Conservation (phyloP, 1,284 basidiomycete species). For the Tranzscheliella williamsii region DNA sequence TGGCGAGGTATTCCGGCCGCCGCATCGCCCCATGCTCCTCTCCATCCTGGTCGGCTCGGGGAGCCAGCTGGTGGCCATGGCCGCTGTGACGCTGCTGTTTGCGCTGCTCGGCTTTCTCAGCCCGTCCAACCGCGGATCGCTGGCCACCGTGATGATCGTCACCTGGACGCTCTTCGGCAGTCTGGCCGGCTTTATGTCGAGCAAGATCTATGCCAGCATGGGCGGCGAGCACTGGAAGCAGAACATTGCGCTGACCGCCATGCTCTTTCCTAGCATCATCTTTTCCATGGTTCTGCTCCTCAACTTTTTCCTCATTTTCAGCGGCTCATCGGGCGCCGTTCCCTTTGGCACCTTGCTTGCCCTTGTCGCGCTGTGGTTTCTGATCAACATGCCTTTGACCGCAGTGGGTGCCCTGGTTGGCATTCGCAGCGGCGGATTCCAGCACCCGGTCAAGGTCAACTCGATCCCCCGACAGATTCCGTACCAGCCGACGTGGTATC, state of each 20-base stretch:
- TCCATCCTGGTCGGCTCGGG: constrained; percentile 89
- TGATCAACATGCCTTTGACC: constrained; percentile 81
- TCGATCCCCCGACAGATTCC: constrained; percentile 73
- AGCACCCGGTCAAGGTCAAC: constrained; percentile 85
- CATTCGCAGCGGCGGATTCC: constrained; percentile 79
- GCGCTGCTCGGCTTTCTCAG: constrained; percentile 96
- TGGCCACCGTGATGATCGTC: constrained; percentile 94
- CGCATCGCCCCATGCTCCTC: constrained; percentile 73
- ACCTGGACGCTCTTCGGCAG: constrained; percentile 92
- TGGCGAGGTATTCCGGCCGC: constrained; percentile 91
- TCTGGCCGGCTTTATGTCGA: constrained; percentile 88
- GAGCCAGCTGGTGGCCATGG: constrained; percentile 85
- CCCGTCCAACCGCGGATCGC: constrained; percentile 89
- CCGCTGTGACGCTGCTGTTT: constrained; percentile 88
- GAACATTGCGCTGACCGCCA: constrained; percentile 84
- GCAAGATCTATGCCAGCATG: constrained; percentile 78
- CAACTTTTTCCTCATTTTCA: constrained; percentile 68
- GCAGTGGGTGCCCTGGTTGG: constrained; percentile 71
- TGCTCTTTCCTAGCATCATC: constrained; percentile 79
- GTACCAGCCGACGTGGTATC: constrained; percentile 59
- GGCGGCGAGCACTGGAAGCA: constrained; percentile 79
- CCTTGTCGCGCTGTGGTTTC: constrained; percentile 90
- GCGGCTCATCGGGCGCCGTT: constrained; percentile 89
- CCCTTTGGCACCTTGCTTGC: constrained; percentile 90
- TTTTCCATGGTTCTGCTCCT: constrained; percentile 48